Percentiles rank a stretch among this genome's conserved stretches.
Conservation (phyloP, 768 basidiomycete genomes). For the Lactifluus echinatus region DNA sequence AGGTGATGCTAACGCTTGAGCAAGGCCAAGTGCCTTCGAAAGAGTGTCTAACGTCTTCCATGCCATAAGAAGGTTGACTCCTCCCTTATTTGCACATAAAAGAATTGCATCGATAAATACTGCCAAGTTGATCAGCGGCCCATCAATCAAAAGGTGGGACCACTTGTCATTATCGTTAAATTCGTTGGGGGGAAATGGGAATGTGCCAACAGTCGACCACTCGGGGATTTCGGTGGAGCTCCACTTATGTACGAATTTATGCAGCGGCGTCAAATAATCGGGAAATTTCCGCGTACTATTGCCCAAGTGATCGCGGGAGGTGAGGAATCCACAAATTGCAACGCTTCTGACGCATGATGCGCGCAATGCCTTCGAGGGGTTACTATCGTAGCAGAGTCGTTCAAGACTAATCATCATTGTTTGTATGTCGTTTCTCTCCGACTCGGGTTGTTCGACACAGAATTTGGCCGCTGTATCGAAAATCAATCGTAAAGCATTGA, state of each 20-base stretch:
- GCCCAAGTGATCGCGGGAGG: no score
- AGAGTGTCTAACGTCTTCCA: neutral
- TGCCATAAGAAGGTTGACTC: neutral
- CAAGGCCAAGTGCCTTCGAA: neutral
- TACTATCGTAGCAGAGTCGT: neutral
- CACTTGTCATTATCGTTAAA: neutral
- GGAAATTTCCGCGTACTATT: neutral
- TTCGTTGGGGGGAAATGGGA: neutral
- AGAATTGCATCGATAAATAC: neutral
- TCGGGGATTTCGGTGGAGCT: neutral
- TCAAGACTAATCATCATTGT: neutral
- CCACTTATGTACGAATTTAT: neutral
- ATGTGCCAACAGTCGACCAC: neutral
- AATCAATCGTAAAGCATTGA: neutral
- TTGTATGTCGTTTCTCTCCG: neutral
- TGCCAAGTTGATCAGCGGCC: constrained; percentile 2
- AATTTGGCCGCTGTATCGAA: neutral
- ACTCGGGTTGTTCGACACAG: neutral
- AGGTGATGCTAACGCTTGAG: neutral
- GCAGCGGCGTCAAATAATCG: neutral
- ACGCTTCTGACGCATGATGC: neutral
- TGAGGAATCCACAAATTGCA: neutral
- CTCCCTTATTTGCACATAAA: neutral
- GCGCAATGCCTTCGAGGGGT: neutral
- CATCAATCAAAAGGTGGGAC: neutral